Evolutionary conservation across 176 grass and related monocot genomes (phyloP).

Genomic region (Oryza australiensis): DNA sequence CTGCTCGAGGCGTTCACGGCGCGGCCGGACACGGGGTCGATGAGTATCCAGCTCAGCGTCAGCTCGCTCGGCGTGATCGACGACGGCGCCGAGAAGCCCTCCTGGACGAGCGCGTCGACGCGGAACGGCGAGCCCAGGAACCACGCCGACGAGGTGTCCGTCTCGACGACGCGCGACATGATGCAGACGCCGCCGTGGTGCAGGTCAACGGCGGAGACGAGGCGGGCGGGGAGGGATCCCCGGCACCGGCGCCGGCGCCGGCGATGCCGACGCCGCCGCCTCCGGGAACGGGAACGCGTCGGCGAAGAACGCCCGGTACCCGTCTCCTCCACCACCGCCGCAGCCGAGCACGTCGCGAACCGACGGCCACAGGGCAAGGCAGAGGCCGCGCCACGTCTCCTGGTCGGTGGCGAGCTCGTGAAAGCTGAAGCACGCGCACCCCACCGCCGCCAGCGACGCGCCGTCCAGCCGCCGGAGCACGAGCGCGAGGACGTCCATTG

Average conservation of each 20-base stretch:
- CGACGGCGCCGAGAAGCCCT: constrained; percentile 38
- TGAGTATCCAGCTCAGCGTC: constrained; percentile 75
- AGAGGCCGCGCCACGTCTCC: constrained; percentile 63
- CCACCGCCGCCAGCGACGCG: constrained; percentile 60
- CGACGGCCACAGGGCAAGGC: constrained; percentile 72
- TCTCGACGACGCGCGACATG: constrained; percentile 66
- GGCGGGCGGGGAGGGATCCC: constrained; percentile 9
- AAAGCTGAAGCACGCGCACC: constrained; percentile 57
- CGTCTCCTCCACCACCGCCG: background rate
- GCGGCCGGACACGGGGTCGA: constrained; percentile 45
- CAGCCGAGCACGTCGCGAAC: constrained; percentile 26
- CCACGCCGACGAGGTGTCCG: constrained; percentile 58
- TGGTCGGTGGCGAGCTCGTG: constrained; percentile 50
- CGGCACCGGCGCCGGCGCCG: background rate
- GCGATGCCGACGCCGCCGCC: background rate
- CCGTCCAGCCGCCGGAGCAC: constrained; percentile 67
- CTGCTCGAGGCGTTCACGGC: constrained; percentile 62
- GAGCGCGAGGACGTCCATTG: constrained; percentile 57
- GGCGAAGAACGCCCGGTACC: constrained; percentile 60
- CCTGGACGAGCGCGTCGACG: constrained; percentile 65
- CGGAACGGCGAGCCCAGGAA: constrained; percentile 77
- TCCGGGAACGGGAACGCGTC: constrained; percentile 75
- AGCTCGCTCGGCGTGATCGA: constrained; percentile 36
- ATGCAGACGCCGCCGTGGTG: constrained; percentile 45
- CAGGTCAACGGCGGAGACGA: constrained; percentile 83